Conservation (phyloP, 176 grass and related monocot species). For the Oryza meridionalis region DNA sequence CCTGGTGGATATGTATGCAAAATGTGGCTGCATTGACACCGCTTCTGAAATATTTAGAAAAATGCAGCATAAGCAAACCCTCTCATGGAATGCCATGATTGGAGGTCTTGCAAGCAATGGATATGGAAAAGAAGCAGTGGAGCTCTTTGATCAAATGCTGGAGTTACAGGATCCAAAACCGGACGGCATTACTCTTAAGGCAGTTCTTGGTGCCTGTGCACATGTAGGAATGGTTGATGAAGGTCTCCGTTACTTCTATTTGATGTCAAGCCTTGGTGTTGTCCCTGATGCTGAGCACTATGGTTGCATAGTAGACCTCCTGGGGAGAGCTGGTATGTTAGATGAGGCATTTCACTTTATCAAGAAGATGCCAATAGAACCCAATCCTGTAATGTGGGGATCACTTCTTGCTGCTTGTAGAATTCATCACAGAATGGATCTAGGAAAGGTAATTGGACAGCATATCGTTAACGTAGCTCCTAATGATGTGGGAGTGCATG, state of each 20-base stretch:
- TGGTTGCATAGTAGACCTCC: conserved; percentile 82
- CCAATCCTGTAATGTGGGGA: conserved; percentile 77
- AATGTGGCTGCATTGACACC: conserved; percentile 67
- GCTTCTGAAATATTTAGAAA: conserved; percentile 63
- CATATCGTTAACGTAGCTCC: conserved; percentile 46
- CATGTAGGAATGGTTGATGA: conserved; percentile 75
- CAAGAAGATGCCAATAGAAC: conserved; percentile 63
- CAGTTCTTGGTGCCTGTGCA: conserved; percentile 68
- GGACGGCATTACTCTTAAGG: conserved; percentile 72
- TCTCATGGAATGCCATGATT: conserved; percentile 84
- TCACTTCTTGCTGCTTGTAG: conserved; percentile 79
- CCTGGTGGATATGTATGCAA: conserved; percentile 91
- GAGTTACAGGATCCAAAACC: conserved; percentile 55
- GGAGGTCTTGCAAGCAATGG: conserved; percentile 81
- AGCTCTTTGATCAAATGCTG: conserved; percentile 67
- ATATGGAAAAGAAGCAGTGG: conserved; percentile 55
- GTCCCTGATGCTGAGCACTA: conserved; percentile 71
- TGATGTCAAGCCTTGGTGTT: conserved; percentile 48
- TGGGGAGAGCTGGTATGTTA: conserved; percentile 69
- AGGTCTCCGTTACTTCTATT: conserved; percentile 66
- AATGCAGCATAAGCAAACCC: conserved; percentile 56
- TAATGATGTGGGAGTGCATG: conserved; percentile 65
- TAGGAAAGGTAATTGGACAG: conserved; percentile 52
- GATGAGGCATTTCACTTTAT: conserved; percentile 74
- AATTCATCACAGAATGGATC: conserved; percentile 57